These are phyloP conservation scores for Cystofilobasidium ferigula DNA, from an alignment of 768 basidiomycete species.

Conservation along the genomic window DNA sequence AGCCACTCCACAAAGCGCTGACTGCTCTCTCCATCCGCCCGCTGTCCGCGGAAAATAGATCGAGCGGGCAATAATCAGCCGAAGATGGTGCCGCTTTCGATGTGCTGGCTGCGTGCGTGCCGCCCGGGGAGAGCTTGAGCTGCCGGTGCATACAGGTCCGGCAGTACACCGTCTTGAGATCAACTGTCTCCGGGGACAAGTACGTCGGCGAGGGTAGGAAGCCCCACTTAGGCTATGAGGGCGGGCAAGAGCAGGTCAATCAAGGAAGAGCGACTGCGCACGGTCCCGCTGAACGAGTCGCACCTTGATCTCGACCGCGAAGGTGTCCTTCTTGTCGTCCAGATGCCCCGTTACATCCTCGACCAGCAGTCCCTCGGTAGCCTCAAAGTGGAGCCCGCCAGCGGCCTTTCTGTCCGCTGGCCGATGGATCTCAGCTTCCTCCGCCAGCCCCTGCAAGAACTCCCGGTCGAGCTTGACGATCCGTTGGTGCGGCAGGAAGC, in stretches of 20 bases:
- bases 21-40: constrained; percentile 56
- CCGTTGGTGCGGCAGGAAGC: constrained; percentile 52
- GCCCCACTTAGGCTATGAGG: constrained; percentile 83
- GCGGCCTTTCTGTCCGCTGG: constrained; percentile 49
- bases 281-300: constrained; percentile 8
- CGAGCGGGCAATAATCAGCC: constrained; percentile 67
- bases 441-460: constrained; percentile 55
- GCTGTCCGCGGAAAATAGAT: constrained; percentile 66
- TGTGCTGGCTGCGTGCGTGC: constrained; percentile 8
- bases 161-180: constrained; percentile 61
- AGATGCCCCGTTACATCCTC: constrained; percentile 63
- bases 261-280: background rate
- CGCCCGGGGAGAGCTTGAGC: constrained; percentile 46
- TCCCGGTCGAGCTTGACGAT: constrained; percentile 42
- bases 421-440: constrained; percentile 45
- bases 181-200: constrained; percentile 51
- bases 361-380: constrained; percentile 56
- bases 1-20: constrained; percentile 58
- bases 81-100: background rate
- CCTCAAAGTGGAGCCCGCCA: constrained; percentile 52
- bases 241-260: background rate
- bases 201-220: constrained; percentile 61
- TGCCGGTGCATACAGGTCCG: constrained; percentile 83
- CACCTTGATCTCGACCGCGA: constrained; percentile 89
- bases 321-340: constrained; percentile 36